phyloP scores from a whole-genome alignment of 805 yeast genomes.

The Candida easanensis region DNA sequence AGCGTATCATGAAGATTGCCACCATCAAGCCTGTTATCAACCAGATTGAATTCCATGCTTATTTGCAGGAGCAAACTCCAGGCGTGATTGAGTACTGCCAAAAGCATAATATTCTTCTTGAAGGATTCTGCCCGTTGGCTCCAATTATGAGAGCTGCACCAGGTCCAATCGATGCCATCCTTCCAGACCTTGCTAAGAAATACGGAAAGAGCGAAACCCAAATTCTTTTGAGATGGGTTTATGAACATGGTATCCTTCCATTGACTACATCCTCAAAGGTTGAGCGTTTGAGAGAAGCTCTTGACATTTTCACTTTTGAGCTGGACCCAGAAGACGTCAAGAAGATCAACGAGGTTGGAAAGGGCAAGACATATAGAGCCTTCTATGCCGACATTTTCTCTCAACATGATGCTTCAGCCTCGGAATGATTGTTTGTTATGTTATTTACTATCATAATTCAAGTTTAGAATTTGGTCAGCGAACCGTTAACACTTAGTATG shows the following conservation, averaged over 20 bases:
- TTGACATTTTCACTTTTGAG: conserved; percentile 52
- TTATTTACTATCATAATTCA: too few species aligned
- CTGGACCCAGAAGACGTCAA: conserved; percentile 47
- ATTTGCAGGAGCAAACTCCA: conserved; percentile 62
- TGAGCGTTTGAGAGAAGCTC: conserved; percentile 50
- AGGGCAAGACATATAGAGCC: conserved; percentile 23
- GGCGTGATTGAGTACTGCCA: conserved; percentile 48
- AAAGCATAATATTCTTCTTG: conserved; percentile 45
- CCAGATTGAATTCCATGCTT: conserved; percentile 70
- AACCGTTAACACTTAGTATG: too few species aligned
- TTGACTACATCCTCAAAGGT: conserved; percentile 60
- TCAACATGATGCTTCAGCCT: conserved; percentile 6
- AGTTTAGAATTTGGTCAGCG: too few species aligned
- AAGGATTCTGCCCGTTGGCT: conserved; percentile 60
- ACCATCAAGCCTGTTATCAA: conserved; percentile 55
- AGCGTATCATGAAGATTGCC: conserved; percentile 41
- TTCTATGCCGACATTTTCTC: conserved; percentile 9
- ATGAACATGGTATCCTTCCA: conserved; percentile 59
- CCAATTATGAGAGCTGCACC: conserved; percentile 35
- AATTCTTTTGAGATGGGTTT: conserved; percentile 62
- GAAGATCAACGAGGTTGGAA: conserved; percentile 37
- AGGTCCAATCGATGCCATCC: conserved; percentile 35
- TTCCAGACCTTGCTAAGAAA: conserved; percentile 45
- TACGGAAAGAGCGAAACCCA: conserved; percentile 55
- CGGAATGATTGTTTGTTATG: background rate